A percentile compares a stretch with the other conserved stretches of the same genome.
These are phyloP conservation scores for Allantophomopsis lycopodina DNA, from an alignment of 2,329 filamentous ascomycete species.

Conservation along the genomic window DNA sequence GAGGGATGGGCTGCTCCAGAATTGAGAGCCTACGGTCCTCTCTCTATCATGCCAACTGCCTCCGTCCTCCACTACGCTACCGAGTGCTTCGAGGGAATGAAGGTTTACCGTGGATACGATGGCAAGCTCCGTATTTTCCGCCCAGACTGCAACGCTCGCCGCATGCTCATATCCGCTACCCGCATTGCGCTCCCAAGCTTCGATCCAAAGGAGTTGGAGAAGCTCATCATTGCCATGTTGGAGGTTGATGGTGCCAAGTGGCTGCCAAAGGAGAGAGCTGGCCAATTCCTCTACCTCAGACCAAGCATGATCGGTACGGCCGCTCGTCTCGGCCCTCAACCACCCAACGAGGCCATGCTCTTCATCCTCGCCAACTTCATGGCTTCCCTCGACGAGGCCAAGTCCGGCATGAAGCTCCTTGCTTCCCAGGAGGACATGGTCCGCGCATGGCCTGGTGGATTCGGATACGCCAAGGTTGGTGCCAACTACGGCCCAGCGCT, in stretches of 20 bases:
- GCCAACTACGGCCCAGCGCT: constrained; percentile 85
- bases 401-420: constrained; percentile 56
- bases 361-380: constrained; percentile 61
- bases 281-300: constrained; percentile 69
- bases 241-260: constrained; percentile 63
- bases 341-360: constrained; percentile 68
- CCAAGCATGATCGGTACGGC: constrained; percentile 80
- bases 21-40: constrained; percentile 63
- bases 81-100: constrained; percentile 68
- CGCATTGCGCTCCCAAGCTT: constrained; percentile 67
- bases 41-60: constrained; percentile 68
- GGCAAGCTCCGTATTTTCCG: constrained; percentile 50
- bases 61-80: constrained; percentile 79
- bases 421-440: constrained; percentile 73
- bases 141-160: constrained; percentile 34
- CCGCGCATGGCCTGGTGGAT: constrained; percentile 85
- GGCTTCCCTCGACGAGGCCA: constrained; percentile 28
- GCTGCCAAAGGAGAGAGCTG: constrained; percentile 57
- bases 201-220: constrained; percentile 56
- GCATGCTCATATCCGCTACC: constrained; percentile 18
- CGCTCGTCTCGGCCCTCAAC: constrained; percentile 65
- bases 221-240: constrained; percentile 58
- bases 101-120: constrained; percentile 64
- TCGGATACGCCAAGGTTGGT: constrained; percentile 83
- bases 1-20: constrained; percentile 62